Evolutionary conservation across 108 stramenopile genomes (phyloP), one percentile per base, ranked within the genome.

Genomic region (Phaeodactylum tricornutum): DNA sequence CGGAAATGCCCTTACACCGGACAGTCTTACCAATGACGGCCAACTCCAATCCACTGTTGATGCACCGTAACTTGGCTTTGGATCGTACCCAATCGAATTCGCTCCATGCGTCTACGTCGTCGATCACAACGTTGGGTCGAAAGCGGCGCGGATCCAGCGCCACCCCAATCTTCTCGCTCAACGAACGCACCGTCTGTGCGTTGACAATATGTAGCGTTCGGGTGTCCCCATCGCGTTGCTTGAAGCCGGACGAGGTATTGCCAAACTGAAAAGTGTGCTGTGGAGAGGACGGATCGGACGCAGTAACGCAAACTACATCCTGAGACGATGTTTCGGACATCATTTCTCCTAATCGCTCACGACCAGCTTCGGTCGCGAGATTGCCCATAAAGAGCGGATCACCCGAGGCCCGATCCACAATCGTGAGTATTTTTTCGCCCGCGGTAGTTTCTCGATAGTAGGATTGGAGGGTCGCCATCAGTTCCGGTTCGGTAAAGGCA

Each of bases 51-150:
- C 53, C 12, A 45, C 28, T 0, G 20, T 33, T 20, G 23, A 12
- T 3, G 11, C 15, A 25, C 14, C 45, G 42, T n/a, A 66, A 50
- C 41, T 70, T 58, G 28, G 59, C 40, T 4, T 45, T 41, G 43
- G 64, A 59, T 16, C 64, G 66, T n/a, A 79, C 52, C 59, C 70
- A 71, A 36, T 74, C 67, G 59, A 79, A 79, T 47, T 79, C 77
- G 3, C 33, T 37, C 66, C 73, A 79, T 30, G 77, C 61, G 12
- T 54, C 56, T 16, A 63, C 27, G 35, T 62, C 62, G 31, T 72
- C 61, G 1, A 79, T 52, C 21, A 79, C 52, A 25, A 79, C 65
- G 41, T 79, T 79, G 4, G 77, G 77, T 25, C 73, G 70, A 55
- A 79, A 79, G 46, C 77, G 51, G 22, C 63, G 61, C 1, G 71